Evolutionary conservation across 2,329 filamentous ascomycete species (phyloP).

Genomic region (Massarina eburnea): DNA sequence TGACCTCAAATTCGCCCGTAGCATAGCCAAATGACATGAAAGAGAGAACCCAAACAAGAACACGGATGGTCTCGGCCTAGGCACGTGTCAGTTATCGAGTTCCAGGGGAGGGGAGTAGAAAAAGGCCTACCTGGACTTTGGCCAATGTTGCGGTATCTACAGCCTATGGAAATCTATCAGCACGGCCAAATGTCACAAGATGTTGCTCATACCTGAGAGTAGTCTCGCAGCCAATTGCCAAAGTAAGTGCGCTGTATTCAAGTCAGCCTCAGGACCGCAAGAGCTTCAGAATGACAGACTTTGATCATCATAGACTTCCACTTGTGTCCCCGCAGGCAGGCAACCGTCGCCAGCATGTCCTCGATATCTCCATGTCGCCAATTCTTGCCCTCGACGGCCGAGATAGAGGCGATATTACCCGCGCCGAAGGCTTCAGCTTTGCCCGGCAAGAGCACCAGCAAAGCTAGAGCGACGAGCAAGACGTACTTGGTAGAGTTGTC

Average conservation of each 20-base stretch:
- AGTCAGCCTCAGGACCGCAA: slow-evolving; percentile 15
- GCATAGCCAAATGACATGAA: slow-evolving; percentile 61
- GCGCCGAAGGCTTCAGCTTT: slow-evolving; percentile 50
- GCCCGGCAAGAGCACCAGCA: slow-evolving; percentile 40
- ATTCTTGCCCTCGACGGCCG: slow-evolving; percentile 49
- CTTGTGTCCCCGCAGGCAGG: slow-evolving; percentile 47
- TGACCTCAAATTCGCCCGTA: slow-evolving; percentile 60
- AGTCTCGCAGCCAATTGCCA: slow-evolving; percentile 53
- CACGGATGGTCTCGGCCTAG: slow-evolving; percentile 55
- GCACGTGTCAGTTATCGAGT: slow-evolving; percentile 20
- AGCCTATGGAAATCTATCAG: slow-evolving; percentile 42
- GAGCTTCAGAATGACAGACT: slow-evolving; percentile 15
- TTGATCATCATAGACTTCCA: slow-evolving; percentile 51
- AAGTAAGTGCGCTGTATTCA: slow-evolving; percentile 45
- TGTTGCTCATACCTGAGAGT: slow-evolving; percentile 52
- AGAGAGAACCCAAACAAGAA: slow-evolving; percentile 57
- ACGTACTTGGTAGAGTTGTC: slow-evolving; percentile 35
- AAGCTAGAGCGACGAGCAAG: slow-evolving; percentile 38
- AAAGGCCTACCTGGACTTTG: slow-evolving; percentile 46
- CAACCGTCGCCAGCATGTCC: slow-evolving; percentile 53
- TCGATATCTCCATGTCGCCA: slow-evolving; percentile 58
- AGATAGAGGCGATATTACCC: slow-evolving; percentile 47
- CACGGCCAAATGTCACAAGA: slow-evolving; percentile 44
- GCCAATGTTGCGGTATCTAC: slow-evolving; percentile 58
- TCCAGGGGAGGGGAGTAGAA: slow-evolving; percentile 11